A percentile compares a stretch with the other conserved stretches of the same genome.
These are phyloP conservation scores for Paecilomyces sp. DNA, from an alignment of 2,329 filamentous ascomycete genomes.

Conservation along the genomic window DNA sequence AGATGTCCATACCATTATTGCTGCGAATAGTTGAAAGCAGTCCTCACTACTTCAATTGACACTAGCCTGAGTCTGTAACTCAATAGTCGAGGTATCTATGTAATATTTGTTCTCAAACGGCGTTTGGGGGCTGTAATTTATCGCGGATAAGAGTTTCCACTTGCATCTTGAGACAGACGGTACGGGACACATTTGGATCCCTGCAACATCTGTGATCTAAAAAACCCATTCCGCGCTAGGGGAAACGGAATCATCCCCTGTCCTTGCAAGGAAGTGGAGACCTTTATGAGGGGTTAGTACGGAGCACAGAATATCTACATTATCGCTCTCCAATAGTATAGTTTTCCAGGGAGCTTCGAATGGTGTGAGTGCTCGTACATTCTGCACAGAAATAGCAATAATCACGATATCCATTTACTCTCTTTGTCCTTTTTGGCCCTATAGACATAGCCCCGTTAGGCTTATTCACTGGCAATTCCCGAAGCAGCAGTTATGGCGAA, in stretches of 20 bases:
- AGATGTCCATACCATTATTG: not conserved
- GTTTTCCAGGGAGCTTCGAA: not conserved
- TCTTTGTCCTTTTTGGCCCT: no score
- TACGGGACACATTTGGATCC: not conserved
- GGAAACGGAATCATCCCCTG: not conserved
- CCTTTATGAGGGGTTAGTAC: not conserved
- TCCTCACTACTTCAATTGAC: not conserved
- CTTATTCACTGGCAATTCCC: no score
- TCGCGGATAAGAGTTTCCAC: not conserved
- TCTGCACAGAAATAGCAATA: not conserved
- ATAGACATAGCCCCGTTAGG: no score
- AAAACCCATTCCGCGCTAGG: not conserved
- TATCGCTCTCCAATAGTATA: not conserved
- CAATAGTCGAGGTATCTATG: not conserved
- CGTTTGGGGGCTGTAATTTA: not conserved
- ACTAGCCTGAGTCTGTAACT: not conserved
- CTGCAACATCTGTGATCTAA: not conserved
- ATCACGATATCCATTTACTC: not conserved
- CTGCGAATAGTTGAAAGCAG: not conserved
- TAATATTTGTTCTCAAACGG: no score
- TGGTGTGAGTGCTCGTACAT: not conserved
- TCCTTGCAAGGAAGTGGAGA: not conserved
- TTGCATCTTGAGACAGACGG: no score
- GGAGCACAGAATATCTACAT: not conserved
- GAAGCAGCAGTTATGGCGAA: not conserved